Conservation (phyloP, 805 yeast genomes). For the Saccharomyces cerevisiae region DNA sequence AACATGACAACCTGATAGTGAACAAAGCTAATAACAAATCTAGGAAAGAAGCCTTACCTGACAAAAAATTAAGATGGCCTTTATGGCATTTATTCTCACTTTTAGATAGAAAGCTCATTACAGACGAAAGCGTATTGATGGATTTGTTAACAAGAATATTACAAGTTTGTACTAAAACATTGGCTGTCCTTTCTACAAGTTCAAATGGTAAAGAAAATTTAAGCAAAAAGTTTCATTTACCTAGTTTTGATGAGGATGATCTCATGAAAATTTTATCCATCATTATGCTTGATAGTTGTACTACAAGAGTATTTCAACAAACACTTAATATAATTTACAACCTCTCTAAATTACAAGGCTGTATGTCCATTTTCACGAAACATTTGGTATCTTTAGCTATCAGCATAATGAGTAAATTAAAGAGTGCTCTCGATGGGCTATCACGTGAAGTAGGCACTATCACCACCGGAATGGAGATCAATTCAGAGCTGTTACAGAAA, state of each 20-base stretch:
- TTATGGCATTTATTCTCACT: constrained; percentile 59
- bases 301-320: constrained; percentile 77
- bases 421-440: constrained; percentile 46
- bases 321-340: constrained; percentile 75
- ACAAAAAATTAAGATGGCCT: constrained; percentile 49
- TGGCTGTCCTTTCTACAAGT: constrained; percentile 45
- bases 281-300: constrained; percentile 73
- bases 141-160: constrained; percentile 68
- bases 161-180: constrained; percentile 69
- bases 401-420: constrained; percentile 44
- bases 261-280: constrained; percentile 57
- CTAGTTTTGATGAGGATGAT: constrained; percentile 55
- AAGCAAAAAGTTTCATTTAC: constrained; percentile 37
- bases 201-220: constrained; percentile 25
- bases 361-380: constrained; percentile 55
- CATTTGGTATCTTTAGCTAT: constrained; percentile 63
- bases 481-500: constrained; percentile 47
- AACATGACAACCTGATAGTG: constrained; percentile 49
- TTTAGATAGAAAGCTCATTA: constrained; percentile 54
- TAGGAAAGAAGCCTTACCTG: constrained; percentile 26
- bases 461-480: constrained; percentile 38
- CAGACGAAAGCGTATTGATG: constrained; percentile 66
- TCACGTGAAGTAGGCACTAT: constrained; percentile 36
- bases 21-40: constrained; percentile 30
- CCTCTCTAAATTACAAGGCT: constrained; percentile 51